Base-by-base conservation (phyloP, 305 asterid genomes). In the Rubia peregrina region DNA sequence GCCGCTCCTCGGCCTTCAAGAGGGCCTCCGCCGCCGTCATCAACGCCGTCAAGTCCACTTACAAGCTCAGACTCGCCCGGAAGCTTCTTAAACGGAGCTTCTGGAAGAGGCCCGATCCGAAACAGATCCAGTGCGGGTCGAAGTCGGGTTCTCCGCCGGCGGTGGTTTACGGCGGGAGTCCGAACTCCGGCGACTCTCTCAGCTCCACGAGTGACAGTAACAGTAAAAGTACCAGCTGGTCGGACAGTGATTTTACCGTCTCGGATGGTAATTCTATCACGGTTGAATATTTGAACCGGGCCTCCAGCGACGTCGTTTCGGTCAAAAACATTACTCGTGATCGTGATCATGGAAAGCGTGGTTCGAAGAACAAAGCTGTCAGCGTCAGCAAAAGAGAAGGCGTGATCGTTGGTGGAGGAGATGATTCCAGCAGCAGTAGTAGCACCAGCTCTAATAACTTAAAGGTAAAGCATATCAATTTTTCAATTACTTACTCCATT, bases 1-100 rank as follows among this genome's bases (percentile, higher is more conserved):
- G 67, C 53, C 81, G 11, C 12, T 17, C 70, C 0, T 49, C 96
- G 33, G 85, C 91, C 40, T 74, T 92, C 41, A 85, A 80, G 19
- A 76, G 74, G 61, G 85, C 83, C n/a, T 71, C 89, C 62, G 70
- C 88, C 21, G 96, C 93, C 68, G 86, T 89, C 33, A 89, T 87
- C 62, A 24, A 85, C 61, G 78, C 78, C 38, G 38, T 53, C 1
- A 69, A 69, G 22, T 74, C 77, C 9, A 68, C 73, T 13, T 68
- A 65, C 7, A 82, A 67, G 38, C 40, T 41, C 12, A 73, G 38
- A 43, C 68, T 92, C 7, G 84, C 97, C 0, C 79, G 67, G 75
- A 85, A 80, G 65, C 76, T 88, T n/a, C 80, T 85, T 33, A 82
- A 71, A 71, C 77, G 76, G 53, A 81, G 82, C 63, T 88, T 87